Percentiles rank a stretch among this genome's conserved stretches.
These are phyloP conservation scores for Hypoxylon sp. DNA, from an alignment of 2,329 filamentous ascomycete species.

Conservation along the genomic window DNA sequence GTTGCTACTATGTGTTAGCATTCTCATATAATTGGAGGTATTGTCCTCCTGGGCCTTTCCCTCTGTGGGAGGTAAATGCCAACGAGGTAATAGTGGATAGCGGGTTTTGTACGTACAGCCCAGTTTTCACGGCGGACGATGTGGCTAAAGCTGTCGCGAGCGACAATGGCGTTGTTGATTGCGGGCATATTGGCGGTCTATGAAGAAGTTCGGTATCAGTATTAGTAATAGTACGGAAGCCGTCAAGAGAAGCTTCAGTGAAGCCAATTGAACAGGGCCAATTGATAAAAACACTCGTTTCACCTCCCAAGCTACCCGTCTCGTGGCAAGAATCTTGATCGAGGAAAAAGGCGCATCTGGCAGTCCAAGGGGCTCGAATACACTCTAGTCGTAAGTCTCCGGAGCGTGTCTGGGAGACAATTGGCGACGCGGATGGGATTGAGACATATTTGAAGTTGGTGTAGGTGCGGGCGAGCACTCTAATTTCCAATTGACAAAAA, in stretches of 20 bases:
- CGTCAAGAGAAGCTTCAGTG: constrained; percentile 11
- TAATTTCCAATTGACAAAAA: constrained; percentile 39
- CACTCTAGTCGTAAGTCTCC: constrained; percentile 7
- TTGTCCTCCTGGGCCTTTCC: not conserved
- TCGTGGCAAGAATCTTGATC: not conserved
- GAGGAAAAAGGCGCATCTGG: constrained; percentile 42
- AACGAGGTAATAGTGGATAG: not conserved
- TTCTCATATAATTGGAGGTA: constrained; percentile 3
- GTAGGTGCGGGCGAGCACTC: constrained; percentile 20
- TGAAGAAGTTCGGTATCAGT: constrained; percentile 32
- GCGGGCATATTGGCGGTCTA: constrained; percentile 54
- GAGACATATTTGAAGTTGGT: constrained; percentile 16
- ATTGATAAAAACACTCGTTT: constrained; percentile 24
- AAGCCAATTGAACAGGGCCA: constrained; percentile 30
- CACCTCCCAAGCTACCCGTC: constrained; percentile 6
- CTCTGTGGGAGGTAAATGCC: not conserved
- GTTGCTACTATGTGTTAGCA: constrained; percentile 46
- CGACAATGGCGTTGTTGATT: constrained; percentile 54
- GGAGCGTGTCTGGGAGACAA: constrained; percentile 14
- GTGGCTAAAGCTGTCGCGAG: constrained; percentile 53
- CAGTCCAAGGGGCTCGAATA: constrained; percentile 15
- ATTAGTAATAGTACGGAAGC: constrained; percentile 1
- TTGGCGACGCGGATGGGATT: constrained; percentile 7
- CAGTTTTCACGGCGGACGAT: constrained; percentile 55
- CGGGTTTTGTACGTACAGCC: constrained; percentile 41